Base-by-base conservation (phyloP, 2,329 filamentous ascomycete species). In the Fonsecaea nubica region DNA sequence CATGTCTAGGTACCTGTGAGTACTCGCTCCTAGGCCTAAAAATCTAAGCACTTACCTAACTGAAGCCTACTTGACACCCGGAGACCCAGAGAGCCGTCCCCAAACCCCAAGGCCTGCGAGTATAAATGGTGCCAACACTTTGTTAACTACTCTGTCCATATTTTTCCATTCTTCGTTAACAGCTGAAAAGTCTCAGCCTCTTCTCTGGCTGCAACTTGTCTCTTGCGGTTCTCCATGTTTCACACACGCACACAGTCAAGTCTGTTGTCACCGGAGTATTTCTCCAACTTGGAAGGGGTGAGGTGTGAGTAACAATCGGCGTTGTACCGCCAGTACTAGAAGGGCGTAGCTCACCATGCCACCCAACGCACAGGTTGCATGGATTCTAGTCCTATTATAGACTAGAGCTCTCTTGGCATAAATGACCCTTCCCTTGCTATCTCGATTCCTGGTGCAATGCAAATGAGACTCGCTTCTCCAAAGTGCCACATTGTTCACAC, bases 351-450 rank as follows among this genome's bases (percentile, higher is more conserved):
- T 15, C 45, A 50, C 45, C 45, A 50, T 50, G 45, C 42, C 45
- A 50, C 45, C 45, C 25, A 50, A 50, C 45, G 45, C 45, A 50
- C n/a, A 25, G 45, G 45, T 50, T 50, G n/a, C 45, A 50, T 50
- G 1, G 1, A 6, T 4, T 12, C 45, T 50, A 50, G 18, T 7
- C 45, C 45, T 50, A 4, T 12, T 50, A 4, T 13, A 25, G 45
- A 25, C 45, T 50, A 50, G 45, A 21, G 7, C 45, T 4, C 3
- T 1, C 45, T 50, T 50, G 45, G 45, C 45, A 21, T 21, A 9
- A 21, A 18, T 25, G 8, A 50, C 18, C 45, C 45, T 25, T 25
- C 45, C 18, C 18, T 25, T 8, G 7, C 18, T 25, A 50, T 50
- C 18, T 50, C 45, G 45, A 21, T 50, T 50, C 18, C 40, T 42